These are phyloP conservation scores for Aspergillus pseudotamarii DNA, from an alignment of 2,329 filamentous ascomycete species.

Conservation along the genomic window DNA sequence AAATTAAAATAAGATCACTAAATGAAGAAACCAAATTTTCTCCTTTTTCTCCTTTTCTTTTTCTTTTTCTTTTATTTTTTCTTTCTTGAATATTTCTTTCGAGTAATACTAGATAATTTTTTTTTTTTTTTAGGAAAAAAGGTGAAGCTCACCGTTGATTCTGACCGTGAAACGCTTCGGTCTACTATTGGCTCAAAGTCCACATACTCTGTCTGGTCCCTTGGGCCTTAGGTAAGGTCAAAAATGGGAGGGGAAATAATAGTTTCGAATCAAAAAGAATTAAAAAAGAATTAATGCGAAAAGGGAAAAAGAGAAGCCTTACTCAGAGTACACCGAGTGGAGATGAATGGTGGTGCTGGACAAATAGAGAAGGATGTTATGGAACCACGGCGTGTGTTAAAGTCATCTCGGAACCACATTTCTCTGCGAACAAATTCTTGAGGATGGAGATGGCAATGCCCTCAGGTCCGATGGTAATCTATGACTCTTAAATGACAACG, in stretches of 20 bases:
- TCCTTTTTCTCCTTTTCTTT: background rate
- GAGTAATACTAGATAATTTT: background rate
- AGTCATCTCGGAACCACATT: constrained; percentile 19
- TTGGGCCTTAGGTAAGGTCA: constrained; percentile 3
- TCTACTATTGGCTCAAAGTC: constrained; percentile 1
- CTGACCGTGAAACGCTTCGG: constrained; percentile 7
- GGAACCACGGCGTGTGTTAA: constrained; percentile 16
- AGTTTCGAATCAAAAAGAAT: constrained; percentile 1
- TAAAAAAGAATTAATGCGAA: background rate
- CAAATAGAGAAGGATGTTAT: constrained; percentile 17
- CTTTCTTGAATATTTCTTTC: background rate
- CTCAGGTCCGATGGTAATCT: background rate
- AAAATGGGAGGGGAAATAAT: background rate
- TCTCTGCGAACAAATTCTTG: constrained; percentile 1
- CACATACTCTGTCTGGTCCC: background rate
- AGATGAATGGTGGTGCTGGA: constrained; percentile 11
- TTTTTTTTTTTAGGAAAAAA: too few relatives aligned
- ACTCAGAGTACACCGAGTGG: constrained; percentile 10
- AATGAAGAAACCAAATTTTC: background rate
- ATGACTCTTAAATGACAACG: background rate
- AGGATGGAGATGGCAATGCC: background rate
- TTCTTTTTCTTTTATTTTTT: background rate
- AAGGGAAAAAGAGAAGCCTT: constrained; percentile 14
- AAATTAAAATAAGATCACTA: background rate
- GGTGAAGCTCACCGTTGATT: constrained; percentile 5